Conservation (phyloP, 345 rosid species). For the Pelargonium nanum region DNA sequence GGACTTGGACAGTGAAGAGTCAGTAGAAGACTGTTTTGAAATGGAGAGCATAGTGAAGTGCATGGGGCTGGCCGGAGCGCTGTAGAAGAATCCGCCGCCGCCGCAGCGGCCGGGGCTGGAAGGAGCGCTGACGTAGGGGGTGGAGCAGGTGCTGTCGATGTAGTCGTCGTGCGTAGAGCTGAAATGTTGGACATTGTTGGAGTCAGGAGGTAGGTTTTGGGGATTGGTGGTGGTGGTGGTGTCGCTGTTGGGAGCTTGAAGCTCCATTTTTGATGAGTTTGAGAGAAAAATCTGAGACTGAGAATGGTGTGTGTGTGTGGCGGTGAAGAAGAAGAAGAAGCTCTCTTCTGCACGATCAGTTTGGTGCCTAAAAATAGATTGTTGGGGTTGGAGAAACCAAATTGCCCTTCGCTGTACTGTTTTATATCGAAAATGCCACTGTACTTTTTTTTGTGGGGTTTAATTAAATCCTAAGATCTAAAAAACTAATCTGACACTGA, state of each 20-base stretch:
- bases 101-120: slow-evolving; percentile 72
- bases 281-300: background rate
- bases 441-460: too few relatives aligned
- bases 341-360: background rate
- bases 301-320: background rate
- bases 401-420: background rate
- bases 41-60: slow-evolving; percentile 45
- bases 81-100: slow-evolving; percentile 59
- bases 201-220: slow-evolving; percentile 6
- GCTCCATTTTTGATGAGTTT: slow-evolving; percentile 21
- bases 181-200: background rate
- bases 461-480: too few relatives aligned
- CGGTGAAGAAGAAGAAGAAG: background rate
- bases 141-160: slow-evolving; percentile 64
- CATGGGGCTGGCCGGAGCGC: slow-evolving; percentile 95
- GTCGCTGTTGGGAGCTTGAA: slow-evolving; percentile 10
- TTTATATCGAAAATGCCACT: background rate
- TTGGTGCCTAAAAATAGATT: background rate
- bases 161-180: slow-evolving; percentile 19
- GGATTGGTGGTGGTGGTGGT: background rate
- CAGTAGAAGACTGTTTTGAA: slow-evolving; percentile 18
- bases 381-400: background rate
- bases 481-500: too few relatives aligned
- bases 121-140: slow-evolving; percentile 95
- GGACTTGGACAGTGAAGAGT: slow-evolving; percentile 17